phyloP scores from a whole-genome alignment of 2,329 filamentous ascomycete genomes.

The Ophiostoma perfectum region DNA sequence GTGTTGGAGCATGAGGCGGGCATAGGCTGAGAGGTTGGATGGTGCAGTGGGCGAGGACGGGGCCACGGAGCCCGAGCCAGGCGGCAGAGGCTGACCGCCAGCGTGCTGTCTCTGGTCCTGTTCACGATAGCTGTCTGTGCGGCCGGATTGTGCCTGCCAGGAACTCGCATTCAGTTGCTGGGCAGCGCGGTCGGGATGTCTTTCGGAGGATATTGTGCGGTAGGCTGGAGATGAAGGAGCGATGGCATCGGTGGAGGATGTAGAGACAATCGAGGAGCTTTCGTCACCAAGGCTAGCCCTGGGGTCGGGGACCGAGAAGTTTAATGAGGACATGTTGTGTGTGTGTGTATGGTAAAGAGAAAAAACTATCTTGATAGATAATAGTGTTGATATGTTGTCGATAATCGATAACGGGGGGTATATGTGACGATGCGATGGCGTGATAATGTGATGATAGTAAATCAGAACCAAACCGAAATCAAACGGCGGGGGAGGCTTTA shows the following conservation, averaged over 20 bases:
- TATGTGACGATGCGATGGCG: too few relatives aligned
- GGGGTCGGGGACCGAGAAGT: neutral
- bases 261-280: neutral
- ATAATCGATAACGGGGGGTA: too few relatives aligned
- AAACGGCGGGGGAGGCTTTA: neutral
- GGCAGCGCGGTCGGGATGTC: neutral
- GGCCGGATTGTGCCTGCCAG: neutral
- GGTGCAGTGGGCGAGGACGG: conserved; percentile 28
- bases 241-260: conserved; percentile 2
- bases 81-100: conserved; percentile 11
- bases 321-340: conserved; percentile 1
- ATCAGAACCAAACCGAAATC: neutral
- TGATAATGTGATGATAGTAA: too few relatives aligned
- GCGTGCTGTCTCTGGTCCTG: conserved; percentile 11
- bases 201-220: neutral
- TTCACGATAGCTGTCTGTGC: neutral
- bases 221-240: neutral
- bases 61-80: neutral
- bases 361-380: neutral
- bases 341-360: neutral
- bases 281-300: neutral
- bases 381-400: neutral
- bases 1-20: conserved; percentile 58
- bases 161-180: neutral
- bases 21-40: conserved; percentile 40